These are phyloP conservation scores for Kodamaea suecica DNA, from an alignment of 1,139 yeast species.

Conservation along the genomic window DNA sequence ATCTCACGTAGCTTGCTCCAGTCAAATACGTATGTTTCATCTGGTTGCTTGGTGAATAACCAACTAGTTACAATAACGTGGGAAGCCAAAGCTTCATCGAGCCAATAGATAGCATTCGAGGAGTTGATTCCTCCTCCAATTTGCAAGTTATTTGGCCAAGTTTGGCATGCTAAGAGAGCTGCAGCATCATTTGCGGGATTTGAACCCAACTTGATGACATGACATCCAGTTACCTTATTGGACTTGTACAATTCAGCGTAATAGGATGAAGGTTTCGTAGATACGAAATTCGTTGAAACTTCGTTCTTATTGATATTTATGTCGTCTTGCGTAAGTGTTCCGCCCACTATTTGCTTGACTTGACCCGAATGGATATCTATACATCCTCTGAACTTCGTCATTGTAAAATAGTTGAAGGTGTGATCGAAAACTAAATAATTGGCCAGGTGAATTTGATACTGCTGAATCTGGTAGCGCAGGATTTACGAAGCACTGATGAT, in stretches of 20 bases:
- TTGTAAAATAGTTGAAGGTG: slow-evolving; percentile 19
- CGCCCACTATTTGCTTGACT: slow-evolving; percentile 96
- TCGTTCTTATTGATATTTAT: slow-evolving; percentile 12
- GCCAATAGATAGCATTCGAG: slow-evolving; percentile 73
- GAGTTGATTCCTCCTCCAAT: slow-evolving; percentile 90
- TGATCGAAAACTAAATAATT: slow-evolving; percentile 1
- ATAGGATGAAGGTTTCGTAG: slow-evolving; percentile 69
- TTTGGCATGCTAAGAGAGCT: slow-evolving; percentile 66
- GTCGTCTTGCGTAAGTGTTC: slow-evolving; percentile 65
- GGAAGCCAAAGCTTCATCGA: slow-evolving; percentile 58
- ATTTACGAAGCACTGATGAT: too few species aligned
- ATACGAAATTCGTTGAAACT: slow-evolving; percentile 75
- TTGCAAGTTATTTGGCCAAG: slow-evolving; percentile 77
- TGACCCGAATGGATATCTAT: slow-evolving; percentile 93
- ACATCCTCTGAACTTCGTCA: slow-evolving; percentile 93
- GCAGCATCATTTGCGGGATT: slow-evolving; percentile 74
- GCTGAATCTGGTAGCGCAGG: neutral
- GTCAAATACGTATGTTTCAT: slow-evolving; percentile 45
- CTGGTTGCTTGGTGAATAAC: slow-evolving; percentile 55
- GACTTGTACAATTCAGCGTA: slow-evolving; percentile 70
- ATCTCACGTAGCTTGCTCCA: slow-evolving; percentile 51
- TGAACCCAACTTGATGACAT: slow-evolving; percentile 87
- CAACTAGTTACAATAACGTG: slow-evolving; percentile 93
- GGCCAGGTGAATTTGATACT: neutral
- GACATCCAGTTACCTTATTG: slow-evolving; percentile 68